Base-by-base conservation (phyloP, 108 stramenopile species). In the Fistulifera solaris region DNA sequence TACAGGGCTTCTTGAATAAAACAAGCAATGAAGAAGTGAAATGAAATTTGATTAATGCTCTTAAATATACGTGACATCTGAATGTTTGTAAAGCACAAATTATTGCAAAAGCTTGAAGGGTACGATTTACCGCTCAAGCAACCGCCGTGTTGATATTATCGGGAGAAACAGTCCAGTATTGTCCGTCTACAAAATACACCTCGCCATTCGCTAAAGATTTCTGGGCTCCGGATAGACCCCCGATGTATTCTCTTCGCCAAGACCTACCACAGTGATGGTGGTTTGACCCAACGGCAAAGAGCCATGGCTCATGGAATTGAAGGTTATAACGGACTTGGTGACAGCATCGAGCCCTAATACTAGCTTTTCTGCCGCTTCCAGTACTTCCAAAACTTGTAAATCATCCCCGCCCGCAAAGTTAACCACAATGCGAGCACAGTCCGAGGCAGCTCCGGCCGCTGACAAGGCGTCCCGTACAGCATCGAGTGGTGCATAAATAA, bases 401-500 rank as follows among this genome's bases (percentile, higher is more conserved):
- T 87, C 81, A 59, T 86, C 81, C 5, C 85, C 85, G 27, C 85
- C 81, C 28, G 76, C 56, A 61, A 83, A 76, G 63, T 73, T 78
- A 21, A 78, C 28, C 0, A 63, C 49, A 13, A 76, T 52, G 4
- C 28, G 40, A 16, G 41, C 48, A 19, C 25, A 15, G 7, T 65
- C 67, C 44, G 59, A 57, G 25, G 52, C 52, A 0, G 71, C 67
- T 14, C 59, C 58, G 1, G 60, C 62, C 18, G 54, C 60, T 15
- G 39, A 46, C 44, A 83, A 27, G 0, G 79, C 78, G 67, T 78
- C 72, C 65, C 75, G 76, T 26, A 70, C 71, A 17, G 86, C 86
- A 24, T 79, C 75, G 11, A 65, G 16, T 10, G 86, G 86, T 41
- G 61, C 73, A 12, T 74, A 66, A 27, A 40, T 48, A 27, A 87